Evolutionary conservation across 352 stramenopile genomes (phyloP), one percentile per base, ranked within the genome.

Genomic region (Pythium scleroteichum): DNA sequence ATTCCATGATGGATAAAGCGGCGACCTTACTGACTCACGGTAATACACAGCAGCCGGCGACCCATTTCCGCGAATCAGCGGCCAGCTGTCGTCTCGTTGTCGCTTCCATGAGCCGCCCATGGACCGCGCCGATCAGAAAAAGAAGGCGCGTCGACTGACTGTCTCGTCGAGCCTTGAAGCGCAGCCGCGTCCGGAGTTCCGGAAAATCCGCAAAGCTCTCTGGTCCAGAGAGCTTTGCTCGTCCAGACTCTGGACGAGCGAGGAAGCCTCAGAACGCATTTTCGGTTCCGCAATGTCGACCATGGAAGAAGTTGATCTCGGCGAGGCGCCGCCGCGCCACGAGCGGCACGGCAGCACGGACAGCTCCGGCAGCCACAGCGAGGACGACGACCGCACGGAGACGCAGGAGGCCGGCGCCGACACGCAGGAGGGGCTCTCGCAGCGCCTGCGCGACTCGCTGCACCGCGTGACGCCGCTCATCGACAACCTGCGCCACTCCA

Each of bases 301-400:
- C 29, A 68, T 68, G 61, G 61, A 68, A 16, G 61, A 68, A 29
- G 61, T 68, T 6, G 61, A 63, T 46, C 53, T 68, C 7, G 53
- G 61, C 23, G 61, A 68, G 1, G 39, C 40, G n/a, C n/a, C 16
- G 7, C 61, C 29, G 16, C 29, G 29, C 29, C 29, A 35, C 29
- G 6, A 7, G 22, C 22, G 46, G 10, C 44, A 63, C n/a, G 50
- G 54, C n/a, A 42, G 26, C 29, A 66, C 47, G 22, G 45, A 62
- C 38, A 62, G 53, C 38, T 50, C 51, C 20, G 53, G 41, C 26
- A 55, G 24, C 53, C 35, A 57, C 53, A 59, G 53, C 24, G 48
- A 59, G 9, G 53, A 63, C 23, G 53, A 66, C 32, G 29, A 32
- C 17, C 19, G 44, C 19, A 12, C n/a, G n/a, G n/a, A 53, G 26